These are phyloP conservation scores for Allodekkera sacchari DNA, from an alignment of 805 yeast genomes.

Conservation along the genomic window DNA sequence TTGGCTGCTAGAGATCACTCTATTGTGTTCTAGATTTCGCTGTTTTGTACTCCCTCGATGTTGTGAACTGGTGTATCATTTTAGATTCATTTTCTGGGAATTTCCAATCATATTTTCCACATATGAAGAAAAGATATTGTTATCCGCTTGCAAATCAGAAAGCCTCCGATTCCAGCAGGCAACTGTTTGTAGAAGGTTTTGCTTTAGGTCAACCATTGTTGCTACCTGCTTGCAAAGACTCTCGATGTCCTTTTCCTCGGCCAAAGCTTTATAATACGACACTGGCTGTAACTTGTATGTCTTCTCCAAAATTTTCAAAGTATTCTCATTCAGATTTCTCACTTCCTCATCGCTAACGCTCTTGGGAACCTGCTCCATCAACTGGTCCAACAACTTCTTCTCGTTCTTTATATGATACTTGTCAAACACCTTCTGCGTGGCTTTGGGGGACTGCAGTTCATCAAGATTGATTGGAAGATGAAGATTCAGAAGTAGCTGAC, in stretches of 20 bases:
- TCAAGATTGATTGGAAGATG: conserved; percentile 72
- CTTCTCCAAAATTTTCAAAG: conserved; percentile 15
- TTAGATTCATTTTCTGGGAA: conserved; percentile 67
- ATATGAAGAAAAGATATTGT: conserved; percentile 73
- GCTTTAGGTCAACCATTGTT: conserved; percentile 30
- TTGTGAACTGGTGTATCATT: not conserved
- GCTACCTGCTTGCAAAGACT: conserved; percentile 31
- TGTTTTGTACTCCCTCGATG: not conserved
- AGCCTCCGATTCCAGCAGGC: conserved; percentile 45
- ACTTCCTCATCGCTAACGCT: conserved; percentile 24
- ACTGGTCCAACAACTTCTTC: conserved; percentile 2
- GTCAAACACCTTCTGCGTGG: conserved; percentile 8
- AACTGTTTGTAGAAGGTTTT: conserved; percentile 23
- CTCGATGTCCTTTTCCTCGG: conserved; percentile 10
- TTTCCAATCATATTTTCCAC: conserved; percentile 88
- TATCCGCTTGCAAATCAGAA: conserved; percentile 48
- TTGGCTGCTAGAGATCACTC: too few species aligned
- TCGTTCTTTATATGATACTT: conserved; percentile 7
- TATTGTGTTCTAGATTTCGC: too few species aligned
- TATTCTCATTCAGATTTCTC: conserved; percentile 15
- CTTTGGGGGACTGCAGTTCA: conserved; percentile 29
- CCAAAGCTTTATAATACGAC: conserved; percentile 14
- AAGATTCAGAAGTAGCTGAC: conserved; percentile 51
- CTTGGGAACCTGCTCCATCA: conserved; percentile 23
- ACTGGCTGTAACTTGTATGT: conserved; percentile 17